phyloP scores from a whole-genome alignment of 2,329 filamentous ascomycete genomes.

The Aureobasidium sp. region DNA sequence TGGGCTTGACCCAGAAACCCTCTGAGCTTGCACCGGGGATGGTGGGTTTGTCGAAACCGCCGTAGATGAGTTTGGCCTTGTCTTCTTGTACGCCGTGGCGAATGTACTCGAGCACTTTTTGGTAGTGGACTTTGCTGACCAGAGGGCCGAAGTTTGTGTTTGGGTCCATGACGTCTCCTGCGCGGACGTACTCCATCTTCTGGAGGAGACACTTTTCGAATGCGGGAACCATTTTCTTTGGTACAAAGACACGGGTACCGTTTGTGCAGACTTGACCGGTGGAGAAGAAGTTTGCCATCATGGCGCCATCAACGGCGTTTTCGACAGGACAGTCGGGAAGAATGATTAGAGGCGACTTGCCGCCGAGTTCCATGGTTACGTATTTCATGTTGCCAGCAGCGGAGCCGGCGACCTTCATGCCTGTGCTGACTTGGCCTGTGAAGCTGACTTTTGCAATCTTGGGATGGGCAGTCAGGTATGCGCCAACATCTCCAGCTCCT shows the following conservation, averaged over 20 bases:
- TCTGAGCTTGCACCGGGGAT: constrained; percentile 38
- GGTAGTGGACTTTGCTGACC: constrained; percentile 62
- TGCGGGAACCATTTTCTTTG: constrained; percentile 50
- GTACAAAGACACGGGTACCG: constrained; percentile 80
- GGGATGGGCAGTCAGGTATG: constrained; percentile 62
- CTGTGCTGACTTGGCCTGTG: constrained; percentile 77
- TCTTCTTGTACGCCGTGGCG: constrained; percentile 64
- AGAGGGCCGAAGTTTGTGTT: constrained; percentile 77
- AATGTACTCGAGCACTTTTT: constrained; percentile 74
- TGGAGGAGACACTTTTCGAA: constrained; percentile 63
- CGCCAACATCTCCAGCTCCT: constrained; percentile 68
- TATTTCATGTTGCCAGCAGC: constrained; percentile 78
- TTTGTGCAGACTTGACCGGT: constrained; percentile 91
- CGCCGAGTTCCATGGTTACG: constrained; percentile 85
- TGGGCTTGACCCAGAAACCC: constrained; percentile 80
- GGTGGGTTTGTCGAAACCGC: constrained; percentile 54
- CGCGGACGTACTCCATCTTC: constrained; percentile 60
- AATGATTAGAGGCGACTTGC: constrained; percentile 73
- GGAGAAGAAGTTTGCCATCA: constrained; percentile 92
- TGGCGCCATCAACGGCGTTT: constrained; percentile 76
- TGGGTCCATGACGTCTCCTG: constrained; percentile 63
- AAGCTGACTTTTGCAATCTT: constrained; percentile 79
- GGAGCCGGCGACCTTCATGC: constrained; percentile 67
- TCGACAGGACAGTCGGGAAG: constrained; percentile 71
- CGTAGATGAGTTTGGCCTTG: constrained; percentile 63